phyloP scores from a whole-genome alignment of 192 early-diverging fungal genomes.

The Umbelopsis isabellina region DNA sequence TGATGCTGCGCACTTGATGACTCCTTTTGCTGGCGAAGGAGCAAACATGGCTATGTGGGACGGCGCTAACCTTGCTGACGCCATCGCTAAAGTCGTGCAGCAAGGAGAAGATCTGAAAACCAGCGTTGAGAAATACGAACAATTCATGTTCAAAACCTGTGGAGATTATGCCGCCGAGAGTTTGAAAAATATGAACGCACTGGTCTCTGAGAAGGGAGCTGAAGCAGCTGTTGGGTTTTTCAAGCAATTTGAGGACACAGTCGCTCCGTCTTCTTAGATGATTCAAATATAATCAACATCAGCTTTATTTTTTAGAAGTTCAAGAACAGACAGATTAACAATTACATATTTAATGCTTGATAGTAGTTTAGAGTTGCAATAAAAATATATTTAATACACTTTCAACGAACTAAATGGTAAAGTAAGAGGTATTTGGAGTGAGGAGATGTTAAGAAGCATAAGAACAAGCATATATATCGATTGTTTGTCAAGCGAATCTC shows the following conservation, averaged over 20 bases:
- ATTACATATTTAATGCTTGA: no score
- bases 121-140: conserved; percentile 24
- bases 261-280: neutral
- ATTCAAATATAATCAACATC: neutral
- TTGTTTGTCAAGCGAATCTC: no score
- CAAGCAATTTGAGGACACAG: neutral
- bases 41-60: conserved; percentile 50
- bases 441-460: no score
- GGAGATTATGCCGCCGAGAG: conserved; percentile 1
- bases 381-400: no score
- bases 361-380: no score
- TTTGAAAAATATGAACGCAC: neutral
- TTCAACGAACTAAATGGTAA: no score
- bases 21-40: conserved; percentile 55
- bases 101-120: conserved; percentile 12
- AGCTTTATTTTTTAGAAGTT: no score
- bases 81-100: neutral
- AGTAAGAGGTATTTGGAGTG: no score
- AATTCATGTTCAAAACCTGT: conserved; percentile 14
- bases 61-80: conserved; percentile 26
- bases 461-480: no score
- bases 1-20: conserved; percentile 56
- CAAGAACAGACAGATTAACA: no score
- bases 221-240: neutral
- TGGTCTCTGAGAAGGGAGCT: conserved; percentile 14